Base-by-base conservation (phyloP, 768 basidiomycete genomes). In the Termitomyces sp. region DNA sequence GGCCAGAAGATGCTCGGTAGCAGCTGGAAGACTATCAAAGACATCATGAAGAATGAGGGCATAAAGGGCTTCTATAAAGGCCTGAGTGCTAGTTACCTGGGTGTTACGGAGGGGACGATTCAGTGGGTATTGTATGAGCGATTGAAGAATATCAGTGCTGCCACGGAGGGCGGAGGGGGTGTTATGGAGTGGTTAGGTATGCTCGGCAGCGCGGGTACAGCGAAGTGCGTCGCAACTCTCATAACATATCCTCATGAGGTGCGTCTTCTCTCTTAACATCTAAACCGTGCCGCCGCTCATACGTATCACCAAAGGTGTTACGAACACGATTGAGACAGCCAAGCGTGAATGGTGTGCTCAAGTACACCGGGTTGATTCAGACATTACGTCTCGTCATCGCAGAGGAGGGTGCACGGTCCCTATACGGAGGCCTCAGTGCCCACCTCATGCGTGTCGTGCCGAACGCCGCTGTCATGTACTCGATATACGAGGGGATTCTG, bases 171-270 rank as follows among this genome's bases (percentile, higher is more conserved):
- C 7, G 75, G 75, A 53, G 84, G 88, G 11, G 81, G 83, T 4
- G 64, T 77, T 3, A 71, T 68, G 12, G 87, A 90, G 64, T 96
- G 92, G 89, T 59, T 79, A 1, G 87, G 89, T 2, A 90, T 95
- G 84, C 75, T 97, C 3, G 90, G 85, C 0, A 95, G 94, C 50
- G 93, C 95, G 0, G 97, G 95, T 6, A 84, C 87, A 14, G 94
- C 97, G 6, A 99, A 99, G 73, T 87, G 89, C 64, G 85, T 98
- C 14, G 97, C 97, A 0, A 94, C 88, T 63, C 72, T 98, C 37
- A 92, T 98, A 64, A 98, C 97, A 0, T 99, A 99, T 76, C 97
- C 97, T 43, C 97, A 99, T 64, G 96, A 99, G 81, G 96, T 94
- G 53, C 55, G 84, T 73, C 19, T 48, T 45, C 5, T 52, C 25